These are phyloP conservation scores for Prunus davidiana DNA, from an alignment of 306 rosid genomes.

Conservation along the genomic window DNA sequence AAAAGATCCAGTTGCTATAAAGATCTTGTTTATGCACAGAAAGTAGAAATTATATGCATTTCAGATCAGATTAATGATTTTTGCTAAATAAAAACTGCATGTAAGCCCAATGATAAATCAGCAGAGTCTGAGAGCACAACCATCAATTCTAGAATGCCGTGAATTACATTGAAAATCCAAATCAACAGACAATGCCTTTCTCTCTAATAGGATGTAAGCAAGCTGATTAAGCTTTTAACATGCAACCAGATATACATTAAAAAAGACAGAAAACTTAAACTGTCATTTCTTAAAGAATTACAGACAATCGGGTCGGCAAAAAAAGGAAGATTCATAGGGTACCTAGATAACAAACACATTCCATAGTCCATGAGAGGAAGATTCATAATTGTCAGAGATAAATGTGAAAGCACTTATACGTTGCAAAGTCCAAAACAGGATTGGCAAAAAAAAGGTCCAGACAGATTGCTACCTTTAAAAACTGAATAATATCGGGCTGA, in stretches of 20 bases:
- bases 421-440: background rate
- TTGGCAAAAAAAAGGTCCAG: background rate
- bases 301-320: no score
- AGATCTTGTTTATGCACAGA: conserved; percentile 5
- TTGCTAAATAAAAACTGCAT: background rate
- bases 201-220: background rate
- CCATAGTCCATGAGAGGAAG: background rate
- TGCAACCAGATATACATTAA: no score
- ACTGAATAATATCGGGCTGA: conserved; percentile 65
- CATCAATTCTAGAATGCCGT: background rate
- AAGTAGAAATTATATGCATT: background rate
- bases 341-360: background rate
- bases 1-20: conserved; percentile 23
- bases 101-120: background rate
- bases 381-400: background rate
- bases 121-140: background rate
- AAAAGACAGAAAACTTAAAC: no score
- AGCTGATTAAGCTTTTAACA: background rate
- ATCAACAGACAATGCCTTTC: background rate
- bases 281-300: background rate
- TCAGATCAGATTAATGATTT: background rate
- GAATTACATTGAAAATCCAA: background rate
- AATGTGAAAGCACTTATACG: background rate
- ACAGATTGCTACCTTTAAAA: conserved; percentile 52
- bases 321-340: no score